Conservation (phyloP, 2,329 filamentous ascomycete genomes). For the Fusarium anthophilum region DNA sequence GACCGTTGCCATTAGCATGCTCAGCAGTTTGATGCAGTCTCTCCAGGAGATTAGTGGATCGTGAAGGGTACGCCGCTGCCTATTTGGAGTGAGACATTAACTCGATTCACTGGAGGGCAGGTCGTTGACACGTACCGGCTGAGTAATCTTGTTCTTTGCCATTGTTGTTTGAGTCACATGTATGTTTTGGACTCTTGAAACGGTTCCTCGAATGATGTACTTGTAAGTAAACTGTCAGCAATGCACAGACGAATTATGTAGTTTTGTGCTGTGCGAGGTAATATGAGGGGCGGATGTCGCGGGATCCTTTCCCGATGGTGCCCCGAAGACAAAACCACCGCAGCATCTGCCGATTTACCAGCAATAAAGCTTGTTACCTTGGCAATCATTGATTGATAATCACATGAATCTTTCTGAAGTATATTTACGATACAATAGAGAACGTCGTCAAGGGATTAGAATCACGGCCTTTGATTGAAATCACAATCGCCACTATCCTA, state of each 20-base stretch:
- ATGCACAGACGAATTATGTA: background rate
- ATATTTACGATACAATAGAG: background rate
- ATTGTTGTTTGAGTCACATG: background rate
- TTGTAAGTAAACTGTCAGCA: background rate
- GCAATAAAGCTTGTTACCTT: background rate
- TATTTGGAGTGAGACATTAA: background rate
- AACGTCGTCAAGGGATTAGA: background rate
- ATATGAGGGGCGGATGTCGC: background rate
- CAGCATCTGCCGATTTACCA: background rate
- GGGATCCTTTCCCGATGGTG: background rate
- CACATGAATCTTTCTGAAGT: fast-evolving
- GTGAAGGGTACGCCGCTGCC: background rate
- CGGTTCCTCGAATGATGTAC: background rate
- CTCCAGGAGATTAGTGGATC: background rate
- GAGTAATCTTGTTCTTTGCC: background rate
- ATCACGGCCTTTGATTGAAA: background rate
- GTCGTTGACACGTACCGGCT: background rate
- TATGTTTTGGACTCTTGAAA: background rate
- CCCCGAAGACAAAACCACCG: background rate
- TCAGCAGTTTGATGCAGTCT: background rate
- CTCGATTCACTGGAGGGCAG: background rate
- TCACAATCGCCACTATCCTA: fast-evolving
- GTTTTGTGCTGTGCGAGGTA: background rate
- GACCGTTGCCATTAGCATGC: background rate
- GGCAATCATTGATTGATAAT: background rate